Conservation (phyloP, 345 rosid genomes). For the Luvunga scandens region DNA sequence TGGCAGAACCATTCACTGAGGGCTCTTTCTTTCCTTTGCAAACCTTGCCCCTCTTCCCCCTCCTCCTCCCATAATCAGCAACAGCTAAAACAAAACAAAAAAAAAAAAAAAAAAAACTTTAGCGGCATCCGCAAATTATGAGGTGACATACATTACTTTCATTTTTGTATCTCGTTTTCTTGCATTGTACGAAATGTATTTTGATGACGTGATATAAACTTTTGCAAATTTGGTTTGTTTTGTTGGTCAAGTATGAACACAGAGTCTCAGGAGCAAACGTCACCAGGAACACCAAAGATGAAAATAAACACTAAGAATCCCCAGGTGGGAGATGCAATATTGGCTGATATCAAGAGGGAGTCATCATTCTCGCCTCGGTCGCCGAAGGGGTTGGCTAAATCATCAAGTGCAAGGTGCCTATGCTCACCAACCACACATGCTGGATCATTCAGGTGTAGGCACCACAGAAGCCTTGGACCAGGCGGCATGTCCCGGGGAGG, state of each 20-base stretch:
- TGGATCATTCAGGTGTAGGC: slow-evolving; percentile 74
- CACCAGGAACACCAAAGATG: not conserved
- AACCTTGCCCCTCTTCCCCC: not conserved
- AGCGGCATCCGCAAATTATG: not conserved
- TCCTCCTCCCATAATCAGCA: not conserved
- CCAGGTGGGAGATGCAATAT: not conserved
- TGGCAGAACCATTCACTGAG: not conserved
- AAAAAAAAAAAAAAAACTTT: too few relatives aligned
- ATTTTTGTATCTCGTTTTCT: not conserved
- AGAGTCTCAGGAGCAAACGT: slow-evolving; percentile 11
- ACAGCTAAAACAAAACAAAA: not conserved
- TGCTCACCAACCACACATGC: slow-evolving; percentile 80
- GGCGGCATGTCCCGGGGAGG: slow-evolving; percentile 46
- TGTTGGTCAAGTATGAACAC: not conserved
- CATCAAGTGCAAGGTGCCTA: slow-evolving; percentile 42
- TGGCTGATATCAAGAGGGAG: slow-evolving; percentile 10
- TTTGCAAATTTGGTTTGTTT: not conserved
- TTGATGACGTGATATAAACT: not conserved
- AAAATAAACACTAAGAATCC: not conserved
- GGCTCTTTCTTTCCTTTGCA: not conserved
- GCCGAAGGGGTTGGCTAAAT: not conserved
- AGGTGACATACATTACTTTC: not conserved
- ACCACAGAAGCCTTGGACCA: slow-evolving; percentile 37
- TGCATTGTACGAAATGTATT: not conserved
- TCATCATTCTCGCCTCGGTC: slow-evolving; percentile 17